Conservation (phyloP, 345 rosid genomes). For the Lepidium aucheri region DNA sequence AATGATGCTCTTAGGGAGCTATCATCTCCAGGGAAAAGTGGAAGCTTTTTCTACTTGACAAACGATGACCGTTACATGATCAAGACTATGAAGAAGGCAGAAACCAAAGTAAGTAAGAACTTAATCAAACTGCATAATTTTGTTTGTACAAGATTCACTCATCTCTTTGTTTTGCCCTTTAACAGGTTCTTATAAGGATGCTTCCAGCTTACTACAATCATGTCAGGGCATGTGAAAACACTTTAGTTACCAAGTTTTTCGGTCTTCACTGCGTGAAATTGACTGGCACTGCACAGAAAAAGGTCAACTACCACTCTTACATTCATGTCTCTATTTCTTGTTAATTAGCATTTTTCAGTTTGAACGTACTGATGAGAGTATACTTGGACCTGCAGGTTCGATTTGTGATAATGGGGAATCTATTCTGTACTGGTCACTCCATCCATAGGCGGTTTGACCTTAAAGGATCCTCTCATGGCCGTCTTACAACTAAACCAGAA, state of each 20-base stretch:
- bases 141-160: neutral
- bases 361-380: slow-evolving; percentile 7
- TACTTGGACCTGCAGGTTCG: slow-evolving; percentile 49
- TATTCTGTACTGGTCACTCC: slow-evolving; percentile 62
- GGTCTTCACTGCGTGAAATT: slow-evolving; percentile 96
- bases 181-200: slow-evolving; percentile 92
- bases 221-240: slow-evolving; percentile 81
- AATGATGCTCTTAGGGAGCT: slow-evolving; percentile 95
- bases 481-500: slow-evolving; percentile 64
- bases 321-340: neutral
- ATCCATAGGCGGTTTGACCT: slow-evolving; percentile 90
- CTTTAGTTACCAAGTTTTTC: slow-evolving; percentile 82
- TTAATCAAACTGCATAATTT: neutral
- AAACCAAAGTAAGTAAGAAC: slow-evolving; percentile 58
- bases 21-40: slow-evolving; percentile 98
- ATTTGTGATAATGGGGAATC: slow-evolving; percentile 92
- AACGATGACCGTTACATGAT: slow-evolving; percentile 95
- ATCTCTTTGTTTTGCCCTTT: neutral
- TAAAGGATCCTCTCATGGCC: slow-evolving; percentile 98
- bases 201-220: slow-evolving; percentile 92
- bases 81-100: slow-evolving; percentile 94
- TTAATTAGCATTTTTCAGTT: neutral
- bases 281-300: slow-evolving; percentile 65
- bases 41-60: slow-evolving; percentile 90
- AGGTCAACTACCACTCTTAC: slow-evolving; percentile 34